A percentile compares a stretch with the other conserved stretches of the same genome.
Conservation (phyloP, 331 rosid species). For the Erythrophleum ivorense region DNA sequence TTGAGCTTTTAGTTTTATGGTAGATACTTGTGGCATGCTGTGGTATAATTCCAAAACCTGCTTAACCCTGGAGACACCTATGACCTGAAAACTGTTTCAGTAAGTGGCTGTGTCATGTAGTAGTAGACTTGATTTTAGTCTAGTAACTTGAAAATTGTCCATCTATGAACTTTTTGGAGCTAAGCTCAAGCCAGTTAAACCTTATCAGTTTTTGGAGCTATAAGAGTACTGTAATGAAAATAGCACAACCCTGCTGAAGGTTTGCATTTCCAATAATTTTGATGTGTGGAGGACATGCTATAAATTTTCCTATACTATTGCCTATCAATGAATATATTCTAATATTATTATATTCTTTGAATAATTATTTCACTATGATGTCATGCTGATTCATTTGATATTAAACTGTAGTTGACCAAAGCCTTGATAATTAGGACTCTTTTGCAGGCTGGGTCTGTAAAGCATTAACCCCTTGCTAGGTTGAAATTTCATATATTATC, state of each 20-base stretch:
- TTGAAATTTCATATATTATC: background rate
- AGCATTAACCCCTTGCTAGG: background rate
- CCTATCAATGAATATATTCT: background rate
- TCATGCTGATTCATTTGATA: background rate
- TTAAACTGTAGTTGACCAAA: background rate
- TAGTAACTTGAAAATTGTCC: background rate
- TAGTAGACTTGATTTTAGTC: background rate
- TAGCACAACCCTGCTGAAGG: background rate
- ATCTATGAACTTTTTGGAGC: background rate
- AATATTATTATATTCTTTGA: background rate
- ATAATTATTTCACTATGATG: background rate
- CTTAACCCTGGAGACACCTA: background rate
- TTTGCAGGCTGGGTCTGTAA: constrained; percentile 3
- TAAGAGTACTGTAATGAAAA: background rate
- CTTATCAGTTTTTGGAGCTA: background rate
- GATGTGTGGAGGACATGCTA: background rate
- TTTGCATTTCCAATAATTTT: background rate
- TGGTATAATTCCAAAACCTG: background rate
- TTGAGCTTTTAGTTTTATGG: background rate
- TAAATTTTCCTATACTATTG: background rate
- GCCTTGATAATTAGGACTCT: background rate
- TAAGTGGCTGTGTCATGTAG: background rate
- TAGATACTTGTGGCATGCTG: background rate
- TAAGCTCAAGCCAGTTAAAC: background rate
- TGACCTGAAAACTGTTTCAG: constrained; percentile 1